phyloP scores from a whole-genome alignment of 108 stramenopile species.

The Pseudonitzschia pungens region DNA sequence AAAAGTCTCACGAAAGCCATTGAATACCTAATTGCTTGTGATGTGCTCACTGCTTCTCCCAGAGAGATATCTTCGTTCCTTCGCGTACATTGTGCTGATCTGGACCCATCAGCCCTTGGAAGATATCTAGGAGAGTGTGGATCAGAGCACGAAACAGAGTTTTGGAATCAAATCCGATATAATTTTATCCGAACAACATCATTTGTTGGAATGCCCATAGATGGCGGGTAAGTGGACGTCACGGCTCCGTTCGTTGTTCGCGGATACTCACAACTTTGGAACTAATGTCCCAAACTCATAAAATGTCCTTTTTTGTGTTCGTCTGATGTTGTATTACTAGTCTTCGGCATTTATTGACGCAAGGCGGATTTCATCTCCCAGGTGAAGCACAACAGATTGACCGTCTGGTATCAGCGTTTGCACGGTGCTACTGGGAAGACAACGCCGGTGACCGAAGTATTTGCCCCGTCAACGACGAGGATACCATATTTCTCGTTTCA shows the following conservation, averaged over 20 bases:
- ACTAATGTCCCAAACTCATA: neutral
- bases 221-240: constrained; percentile 83
- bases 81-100: constrained; percentile 73
- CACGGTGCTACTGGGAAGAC: constrained; percentile 96
- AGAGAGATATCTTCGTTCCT: constrained; percentile 88
- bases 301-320: neutral
- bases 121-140: constrained; percentile 91
- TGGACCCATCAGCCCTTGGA: constrained; percentile 85
- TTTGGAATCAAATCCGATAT: constrained; percentile 89
- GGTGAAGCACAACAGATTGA: constrained; percentile 98
- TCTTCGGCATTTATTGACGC: constrained; percentile 86
- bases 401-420: constrained; percentile 85
- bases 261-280: too few species aligned
- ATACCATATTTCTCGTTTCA: constrained; percentile 88
- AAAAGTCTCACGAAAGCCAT: constrained; percentile 92
- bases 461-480: constrained; percentile 88
- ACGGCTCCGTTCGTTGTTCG: too few species aligned
- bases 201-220: constrained; percentile 95
- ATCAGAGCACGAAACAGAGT: constrained; percentile 73
- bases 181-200: constrained; percentile 81
- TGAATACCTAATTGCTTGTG: constrained; percentile 88
- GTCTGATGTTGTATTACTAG: too few species aligned
- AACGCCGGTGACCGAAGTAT: constrained; percentile 78
- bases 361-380: constrained; percentile 91
- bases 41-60: constrained; percentile 89